Evolutionary conservation across 2,329 filamentous ascomycete species (phyloP), one percentile per base, ranked within the genome.

Genomic region (Triangularia setosa): DNA sequence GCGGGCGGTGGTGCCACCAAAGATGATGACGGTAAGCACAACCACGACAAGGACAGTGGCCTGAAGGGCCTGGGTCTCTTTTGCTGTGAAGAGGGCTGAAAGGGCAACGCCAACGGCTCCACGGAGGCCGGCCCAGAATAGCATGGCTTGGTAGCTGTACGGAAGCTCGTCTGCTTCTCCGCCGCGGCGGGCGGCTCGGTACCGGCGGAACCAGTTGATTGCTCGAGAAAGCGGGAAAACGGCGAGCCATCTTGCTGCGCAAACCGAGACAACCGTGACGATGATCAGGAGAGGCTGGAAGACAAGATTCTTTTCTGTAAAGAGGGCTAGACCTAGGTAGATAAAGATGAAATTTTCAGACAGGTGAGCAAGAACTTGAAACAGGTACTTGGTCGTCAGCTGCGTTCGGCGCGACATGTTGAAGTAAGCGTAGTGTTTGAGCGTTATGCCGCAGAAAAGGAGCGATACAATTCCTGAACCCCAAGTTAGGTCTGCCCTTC

Each of bases 321-420:
- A 98, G 27, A 99, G 84, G 0, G 95, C 96, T 2, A 99, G 83
- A 5, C 95, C 95, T 0, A 99, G 87, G 74, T 99, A 99, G 76
- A 99, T 99, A 80, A 99, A 99, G 77, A 99, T 99, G 75, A 99
- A 99, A 77, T 99, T 99, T 79, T 99, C 95, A 0, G 94, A 97
- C 55, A 99, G 80, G 77, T 99, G 95, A 3, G 95, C 92, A 71
- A 96, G 89, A 67, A 97, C 89, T 76, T 96, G 92, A 80, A 99
- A 99, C 64, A 97, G 85, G 78, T 96, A 99, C 77, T 99, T 99
- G 60, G 95, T 99, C 16, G 95, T 97, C 68, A 99, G 88, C 76
- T 99, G 95, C 1, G 95, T 98, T 67, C 95, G 89, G 58, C 95
- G 89, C 28, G 95, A 99, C 95, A 99, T 99, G 81, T 99, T 99